A percentile compares a stretch with the other conserved stretches of the same genome.
Evolutionary conservation across 2,329 filamentous ascomycete species (phyloP).

Genomic region (Verticillium nonalfalfae): DNA sequence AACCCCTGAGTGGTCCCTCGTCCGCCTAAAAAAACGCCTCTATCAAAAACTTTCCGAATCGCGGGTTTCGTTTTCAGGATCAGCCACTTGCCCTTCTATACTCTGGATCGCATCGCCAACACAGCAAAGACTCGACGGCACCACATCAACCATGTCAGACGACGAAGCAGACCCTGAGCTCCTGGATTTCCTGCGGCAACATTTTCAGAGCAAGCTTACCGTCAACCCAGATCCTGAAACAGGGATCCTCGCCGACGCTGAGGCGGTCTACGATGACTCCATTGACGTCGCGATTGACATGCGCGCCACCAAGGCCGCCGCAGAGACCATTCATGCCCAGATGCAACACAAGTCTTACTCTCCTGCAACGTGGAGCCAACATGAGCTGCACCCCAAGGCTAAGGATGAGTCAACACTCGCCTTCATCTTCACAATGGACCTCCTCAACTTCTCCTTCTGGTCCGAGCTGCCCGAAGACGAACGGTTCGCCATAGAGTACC

Average conservation of each 20-base stretch:
- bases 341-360: constrained; percentile 85
- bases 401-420: constrained; percentile 76
- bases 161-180: constrained; percentile 88
- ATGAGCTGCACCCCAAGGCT: constrained; percentile 81
- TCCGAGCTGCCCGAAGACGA: constrained; percentile 63
- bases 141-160: constrained; percentile 63
- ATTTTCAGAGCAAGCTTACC: constrained; percentile 56
- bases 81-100: neutral
- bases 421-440: constrained; percentile 96
- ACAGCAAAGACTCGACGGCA: neutral
- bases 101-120: neutral
- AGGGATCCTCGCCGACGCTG: constrained; percentile 73
- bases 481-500: constrained; percentile 78
- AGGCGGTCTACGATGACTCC: constrained; percentile 85
- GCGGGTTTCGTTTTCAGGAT: neutral
- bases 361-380: constrained; percentile 77
- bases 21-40: neutral
- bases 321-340: constrained; percentile 67
- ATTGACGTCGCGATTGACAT: constrained; percentile 90
- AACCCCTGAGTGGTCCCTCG: neutral
- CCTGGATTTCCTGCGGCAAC: constrained; percentile 76
- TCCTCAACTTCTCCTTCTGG: constrained; percentile 98
- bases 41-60: neutral
- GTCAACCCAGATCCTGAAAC: constrained; percentile 62
- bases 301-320: constrained; percentile 74